Evolutionary conservation across 441 rosid species (phyloP).

Genomic region (Melianthus villosus): DNA sequence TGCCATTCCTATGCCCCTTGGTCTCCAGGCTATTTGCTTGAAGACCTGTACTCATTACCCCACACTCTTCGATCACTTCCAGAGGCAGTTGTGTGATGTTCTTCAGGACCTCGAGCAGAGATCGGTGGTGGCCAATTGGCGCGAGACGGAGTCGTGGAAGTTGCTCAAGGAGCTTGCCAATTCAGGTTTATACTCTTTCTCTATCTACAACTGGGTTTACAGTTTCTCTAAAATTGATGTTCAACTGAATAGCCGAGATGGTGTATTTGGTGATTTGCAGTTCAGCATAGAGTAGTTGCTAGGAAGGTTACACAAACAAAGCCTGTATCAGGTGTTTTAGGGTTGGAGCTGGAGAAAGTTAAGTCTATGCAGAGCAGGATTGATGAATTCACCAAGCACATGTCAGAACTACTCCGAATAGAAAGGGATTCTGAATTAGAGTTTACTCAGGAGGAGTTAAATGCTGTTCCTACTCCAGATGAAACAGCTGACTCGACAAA

Average conservation of each 20-base stretch:
- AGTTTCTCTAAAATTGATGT: neutral
- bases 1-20: constrained; percentile 73
- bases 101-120: constrained; percentile 48
- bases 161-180: constrained; percentile 73
- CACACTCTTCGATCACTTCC: constrained; percentile 80
- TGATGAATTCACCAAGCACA: constrained; percentile 42
- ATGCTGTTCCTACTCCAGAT: constrained; percentile 76
- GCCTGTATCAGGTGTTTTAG: constrained; percentile 60
- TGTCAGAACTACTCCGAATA: constrained; percentile 76
- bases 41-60: constrained; percentile 84
- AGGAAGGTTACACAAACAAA: constrained; percentile 50
- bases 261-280: constrained; percentile 46
- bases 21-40: constrained; percentile 64
- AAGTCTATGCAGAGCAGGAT: constrained; percentile 58
- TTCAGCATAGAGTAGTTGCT: constrained; percentile 73
- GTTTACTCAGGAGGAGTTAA: constrained; percentile 78
- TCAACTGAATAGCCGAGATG: constrained; percentile 9
- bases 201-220: neutral
- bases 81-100: constrained; percentile 69
- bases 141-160: constrained; percentile 60
- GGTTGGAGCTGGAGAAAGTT: constrained; percentile 61
- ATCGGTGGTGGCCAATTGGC: constrained; percentile 45
- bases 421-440: constrained; percentile 95
- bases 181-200: constrained; percentile 36
- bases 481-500: constrained; percentile 44